Evolutionary conservation across 345 rosid genomes (phyloP).

Genomic region (Arabidopsis suecica): DNA sequence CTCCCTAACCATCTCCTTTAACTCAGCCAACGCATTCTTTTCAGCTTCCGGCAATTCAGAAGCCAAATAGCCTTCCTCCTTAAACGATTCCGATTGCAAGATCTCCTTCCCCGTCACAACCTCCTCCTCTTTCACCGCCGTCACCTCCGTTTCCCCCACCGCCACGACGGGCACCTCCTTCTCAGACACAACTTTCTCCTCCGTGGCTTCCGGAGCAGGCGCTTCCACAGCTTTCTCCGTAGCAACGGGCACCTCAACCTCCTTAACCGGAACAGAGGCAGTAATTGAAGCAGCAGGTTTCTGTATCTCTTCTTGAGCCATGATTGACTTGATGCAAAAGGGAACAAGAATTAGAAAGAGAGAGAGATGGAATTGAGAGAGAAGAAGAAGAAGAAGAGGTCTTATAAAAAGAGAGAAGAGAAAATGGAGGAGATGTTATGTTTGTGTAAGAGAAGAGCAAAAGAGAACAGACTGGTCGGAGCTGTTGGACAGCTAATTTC

Average conservation of each 20-base stretch:
- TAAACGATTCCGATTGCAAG: constrained; percentile 59
- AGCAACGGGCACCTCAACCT: constrained; percentile 44
- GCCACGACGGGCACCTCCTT: constrained; percentile 18
- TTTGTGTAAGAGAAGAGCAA: constrained; percentile 30
- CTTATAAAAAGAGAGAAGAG: constrained; percentile 29
- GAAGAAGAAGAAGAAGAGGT: constrained; percentile 4
- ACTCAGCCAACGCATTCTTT: constrained; percentile 60
- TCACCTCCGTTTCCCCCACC: constrained; percentile 40
- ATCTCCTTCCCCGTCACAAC: constrained; percentile 33
- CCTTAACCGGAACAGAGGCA: constrained; percentile 42
- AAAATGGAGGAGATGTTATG: constrained; percentile 39
- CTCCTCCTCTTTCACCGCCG: constrained; percentile 37
- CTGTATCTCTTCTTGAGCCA: constrained; percentile 50
- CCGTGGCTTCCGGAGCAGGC: constrained; percentile 26
- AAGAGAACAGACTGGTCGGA: constrained; percentile 42
- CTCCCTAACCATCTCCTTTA: constrained; percentile 59
- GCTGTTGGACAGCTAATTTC: constrained; percentile 47
- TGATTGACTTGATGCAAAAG: constrained; percentile 1
- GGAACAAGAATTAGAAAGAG: constrained; percentile 12
- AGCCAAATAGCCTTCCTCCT: constrained; percentile 72
- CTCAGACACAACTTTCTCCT: constrained; percentile 48
- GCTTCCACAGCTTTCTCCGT: constrained; percentile 33
- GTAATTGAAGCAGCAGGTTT: constrained; percentile 37
- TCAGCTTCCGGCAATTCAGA: constrained; percentile 58
- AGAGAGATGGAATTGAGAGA: constrained; percentile 29